Evolutionary conservation across 2,329 filamentous ascomycete species (phyloP), one percentile per base, ranked within the genome.

Genomic region (Trichoderma sp.): DNA sequence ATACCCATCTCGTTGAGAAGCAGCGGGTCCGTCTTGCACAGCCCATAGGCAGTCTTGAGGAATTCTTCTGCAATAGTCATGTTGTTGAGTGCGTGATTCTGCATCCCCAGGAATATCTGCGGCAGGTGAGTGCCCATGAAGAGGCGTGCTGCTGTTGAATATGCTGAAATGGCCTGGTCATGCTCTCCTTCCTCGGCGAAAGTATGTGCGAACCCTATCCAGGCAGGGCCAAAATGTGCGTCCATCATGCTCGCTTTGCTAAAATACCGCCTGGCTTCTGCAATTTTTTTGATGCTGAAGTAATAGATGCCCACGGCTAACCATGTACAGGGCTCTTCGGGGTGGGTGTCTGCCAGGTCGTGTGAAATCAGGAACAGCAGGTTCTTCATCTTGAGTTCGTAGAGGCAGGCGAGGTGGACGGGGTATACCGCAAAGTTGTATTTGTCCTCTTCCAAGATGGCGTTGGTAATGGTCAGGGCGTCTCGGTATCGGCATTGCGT

Each of bases 181-280:
- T 98, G 95, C 81, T 99, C 96, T 67, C 96, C 96, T 80, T 99
- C 96, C 12, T 94, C 95, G 1, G 96, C 96, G 80, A 99, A 99
- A 0, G 96, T 99, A 80, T 99, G 97, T 1, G 96, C 96, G 79
- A 99, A 99, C 1, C 97, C 96, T 74, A 99, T 98, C 96, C 96
- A 99, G 3, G 96, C 96, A 1, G 96, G 93, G 0, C 95, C 95
- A 77, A 97, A 99, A 82, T 98, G 95, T 7, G 95, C 93, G 78
- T 99, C 95, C 91, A 99, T 95, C 85, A 98, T 92, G 75, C 93
- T 97, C 5, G 97, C 93, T 82, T 99, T 99, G 78, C 93, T 97
- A 81, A 99, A 99, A 84, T 96, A 99, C 50, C 95, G 90, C 12
- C 96, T 90, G 11, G 97, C 95, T 82, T 99, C 96, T 4, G 96